Base-by-base conservation (phyloP, 148 eudicot genomes). In the Fagopyrum tataricum region DNA sequence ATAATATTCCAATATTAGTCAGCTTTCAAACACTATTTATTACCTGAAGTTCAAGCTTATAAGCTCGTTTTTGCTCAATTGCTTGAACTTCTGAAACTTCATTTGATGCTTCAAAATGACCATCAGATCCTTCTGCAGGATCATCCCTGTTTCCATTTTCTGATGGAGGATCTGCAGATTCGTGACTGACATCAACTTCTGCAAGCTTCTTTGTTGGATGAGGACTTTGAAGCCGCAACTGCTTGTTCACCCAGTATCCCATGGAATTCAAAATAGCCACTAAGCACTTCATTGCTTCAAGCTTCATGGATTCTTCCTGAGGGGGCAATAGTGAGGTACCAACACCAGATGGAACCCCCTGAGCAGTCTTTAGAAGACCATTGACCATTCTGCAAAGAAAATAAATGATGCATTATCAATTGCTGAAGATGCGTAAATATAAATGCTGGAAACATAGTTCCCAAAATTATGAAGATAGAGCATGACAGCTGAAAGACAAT, bases 21-120 rank as follows among this genome's bases (percentile, higher is more conserved):
- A 72, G 41, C 51, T 44, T 70, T 53, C 24, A 73, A 73, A 66
- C 43, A 5, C 14, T 41, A 23, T 49, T 43, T 78, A 61, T 79
- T 78, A 89, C 99, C 99, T 96, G 99, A 86, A 96, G 96, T 84
- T 96, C 99, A 74, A 92, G 95, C 83, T 96, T 96, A 86, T 96
- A 96, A 4, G 99, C 99, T 48, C 99, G 96, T 40, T 97, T 97
- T 78, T 96, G 97, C 86, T 92, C 99, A 58, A 96, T 89, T 49
- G 90, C 82, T 69, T 86, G 89, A 73, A 75, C 97, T 78, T 92
- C 99, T 46, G 97, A 90, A 79, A 90, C 84, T 81, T 96, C 99
- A 87, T 67, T 86, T 40, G 90, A 88, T 75, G 87, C 75, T 82
- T 96, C 97, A 71, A 94, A 85, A 64, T 76, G 99, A 79, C 83